Base-by-base conservation (phyloP, 2,329 filamentous ascomycete genomes). In the Nemania diffusa region DNA sequence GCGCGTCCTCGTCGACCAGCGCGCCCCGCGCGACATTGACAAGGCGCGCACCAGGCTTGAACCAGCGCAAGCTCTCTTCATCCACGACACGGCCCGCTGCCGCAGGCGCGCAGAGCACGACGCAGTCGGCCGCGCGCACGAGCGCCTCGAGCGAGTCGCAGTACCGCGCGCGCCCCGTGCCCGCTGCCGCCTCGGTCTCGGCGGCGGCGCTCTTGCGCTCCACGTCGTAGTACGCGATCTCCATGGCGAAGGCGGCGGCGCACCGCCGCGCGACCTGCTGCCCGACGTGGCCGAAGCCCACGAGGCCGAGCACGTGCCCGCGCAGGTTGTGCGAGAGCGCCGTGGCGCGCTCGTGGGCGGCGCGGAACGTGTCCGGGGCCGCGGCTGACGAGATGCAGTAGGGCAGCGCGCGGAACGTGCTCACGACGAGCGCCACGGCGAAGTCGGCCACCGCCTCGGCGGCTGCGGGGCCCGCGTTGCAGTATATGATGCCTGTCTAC, bases 391-490 rank as follows among this genome's bases (percentile, higher is more conserved):
- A 75, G 57, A 87, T 84, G 69, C 86, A 90, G 87, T 90, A 92
- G 1, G 87, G 83, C 13, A 93, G 84, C 52, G 87, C 84, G 58
- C 91, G 88, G 81, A 92, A 93, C 15, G 87, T 88, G 8, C 87
- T 86, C 57, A 94, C 85, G 71, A 93, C 87, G 72, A 91, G 85
- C 73, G 88, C 89, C 46, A 92, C 82, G 20, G 90, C 88, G 68
- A 91, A 88, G 77, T 93, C 91, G 57, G 91, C 90, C 1, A 93
- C 91, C 4, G 90, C 88, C 73, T 93, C 91, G 6, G 89, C 89
- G 40, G 90, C 90, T 0, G 91, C 90, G 1, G 88, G 84, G 1
- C 90, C 90, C 2, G 88, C 86, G 79, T 93, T 93, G 82, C 91
- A 93, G 79, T 93, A 93, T 58, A 90, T 79, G 69, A 92, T 86